Conservation (phyloP, 768 basidiomycete genomes). For the Suillus ampliporus region DNA sequence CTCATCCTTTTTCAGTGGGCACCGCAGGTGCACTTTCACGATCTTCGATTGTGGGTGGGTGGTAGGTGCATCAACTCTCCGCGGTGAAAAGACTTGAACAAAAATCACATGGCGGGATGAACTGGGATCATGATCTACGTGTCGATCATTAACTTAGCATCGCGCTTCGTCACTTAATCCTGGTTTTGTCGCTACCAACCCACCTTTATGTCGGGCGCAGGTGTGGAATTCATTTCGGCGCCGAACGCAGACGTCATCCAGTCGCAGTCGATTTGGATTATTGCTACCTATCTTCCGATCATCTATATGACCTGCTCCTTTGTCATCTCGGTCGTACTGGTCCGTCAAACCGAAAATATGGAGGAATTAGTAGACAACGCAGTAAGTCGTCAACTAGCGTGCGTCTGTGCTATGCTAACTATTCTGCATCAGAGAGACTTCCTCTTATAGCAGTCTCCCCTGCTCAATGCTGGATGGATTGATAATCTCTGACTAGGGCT, state of each 20-base stretch:
- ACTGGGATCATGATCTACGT: conserved; percentile 55
- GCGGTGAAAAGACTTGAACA: conserved; percentile 47
- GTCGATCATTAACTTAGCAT: conserved; percentile 16
- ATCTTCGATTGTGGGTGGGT: conserved; percentile 53
- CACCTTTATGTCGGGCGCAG: conserved; percentile 19
- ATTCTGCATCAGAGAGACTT: conserved; percentile 18
- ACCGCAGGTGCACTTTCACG: conserved; percentile 48
- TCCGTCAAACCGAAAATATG: conserved; percentile 44
- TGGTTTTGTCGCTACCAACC: not conserved
- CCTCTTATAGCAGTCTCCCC: too few relatives aligned
- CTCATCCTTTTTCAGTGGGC: conserved; percentile 40
- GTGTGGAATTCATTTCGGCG: conserved; percentile 15
- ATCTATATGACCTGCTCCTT: conserved; percentile 40
- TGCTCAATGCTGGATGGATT: too few relatives aligned
- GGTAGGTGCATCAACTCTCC: conserved; percentile 41
- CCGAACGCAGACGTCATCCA: conserved; percentile 31
- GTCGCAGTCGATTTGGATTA: conserved; percentile 24
- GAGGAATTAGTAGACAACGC: conserved; percentile 31
- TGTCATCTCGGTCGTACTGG: conserved; percentile 41
- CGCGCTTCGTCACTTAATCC: not conserved
- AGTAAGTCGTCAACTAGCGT: conserved; percentile 25
- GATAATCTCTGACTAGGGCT: too few relatives aligned
- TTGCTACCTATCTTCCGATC: conserved; percentile 45
- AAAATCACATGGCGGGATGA: conserved; percentile 52
- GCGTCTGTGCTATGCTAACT: not conserved